These are phyloP conservation scores for Letharia lupina DNA, from an alignment of 495 filamentous ascomycete species.

Conservation along the genomic window DNA sequence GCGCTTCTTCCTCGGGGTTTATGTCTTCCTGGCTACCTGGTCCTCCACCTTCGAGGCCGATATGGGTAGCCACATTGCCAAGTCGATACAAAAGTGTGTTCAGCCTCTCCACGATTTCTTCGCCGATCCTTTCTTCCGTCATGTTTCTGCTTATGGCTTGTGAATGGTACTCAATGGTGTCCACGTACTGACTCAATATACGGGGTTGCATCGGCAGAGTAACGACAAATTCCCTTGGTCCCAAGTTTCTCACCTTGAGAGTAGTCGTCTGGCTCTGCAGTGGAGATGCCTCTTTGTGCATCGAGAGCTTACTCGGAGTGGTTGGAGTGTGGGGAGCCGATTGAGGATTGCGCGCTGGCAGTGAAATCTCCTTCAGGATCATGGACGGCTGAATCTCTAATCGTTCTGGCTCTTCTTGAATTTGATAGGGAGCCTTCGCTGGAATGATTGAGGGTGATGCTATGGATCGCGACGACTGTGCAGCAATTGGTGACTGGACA, in stretches of 20 bases:
- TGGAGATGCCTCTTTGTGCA: constrained; percentile 20
- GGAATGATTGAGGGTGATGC: constrained; percentile 18
- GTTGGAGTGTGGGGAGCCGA: constrained; percentile 21
- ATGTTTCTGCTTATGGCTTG: constrained; percentile 22
- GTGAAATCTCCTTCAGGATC: constrained; percentile 15
- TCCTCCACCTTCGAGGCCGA: constrained; percentile 43
- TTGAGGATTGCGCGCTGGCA: constrained; percentile 16
- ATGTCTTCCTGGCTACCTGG: constrained; percentile 33
- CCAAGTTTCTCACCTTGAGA: constrained; percentile 15
- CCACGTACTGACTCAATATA: constrained; percentile 27
- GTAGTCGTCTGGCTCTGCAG: constrained; percentile 10
- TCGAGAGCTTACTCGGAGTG: constrained; percentile 23
- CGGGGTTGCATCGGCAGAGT: constrained; percentile 26
- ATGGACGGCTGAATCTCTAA: constrained; percentile 18
- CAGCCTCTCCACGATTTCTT: constrained; percentile 29
- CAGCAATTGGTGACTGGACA: constrained; percentile 4
- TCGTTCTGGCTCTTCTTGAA: constrained; percentile 12
- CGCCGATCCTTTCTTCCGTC: constrained; percentile 13
- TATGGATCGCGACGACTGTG: constrained; percentile 6
- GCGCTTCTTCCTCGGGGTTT: constrained; percentile 38
- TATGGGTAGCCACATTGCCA: constrained; percentile 44
- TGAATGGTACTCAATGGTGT: constrained; percentile 23
- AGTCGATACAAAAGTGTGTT: constrained; percentile 36
- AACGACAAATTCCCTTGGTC: constrained; percentile 25
- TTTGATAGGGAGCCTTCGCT: constrained; percentile 16